Conservation (phyloP, 75 land plant genomes). For the Pinus albicaulis region DNA sequence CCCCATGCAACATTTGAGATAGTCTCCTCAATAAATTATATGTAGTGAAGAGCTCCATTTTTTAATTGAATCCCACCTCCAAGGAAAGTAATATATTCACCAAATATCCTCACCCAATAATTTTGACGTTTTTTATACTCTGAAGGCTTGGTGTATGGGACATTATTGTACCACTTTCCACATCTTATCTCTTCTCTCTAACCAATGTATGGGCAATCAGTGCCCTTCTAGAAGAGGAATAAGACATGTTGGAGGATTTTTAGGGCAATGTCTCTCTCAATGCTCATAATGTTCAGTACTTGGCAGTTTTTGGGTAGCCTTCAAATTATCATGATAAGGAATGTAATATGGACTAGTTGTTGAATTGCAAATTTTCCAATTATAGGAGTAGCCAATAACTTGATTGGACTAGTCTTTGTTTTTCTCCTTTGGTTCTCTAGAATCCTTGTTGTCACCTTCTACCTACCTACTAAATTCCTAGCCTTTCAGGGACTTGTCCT, state of each 20-base stretch:
- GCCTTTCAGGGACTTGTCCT: background rate
- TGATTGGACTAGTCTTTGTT: conserved; percentile 16
- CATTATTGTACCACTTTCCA: conserved; percentile 54
- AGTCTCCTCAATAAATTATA: conserved; percentile 57
- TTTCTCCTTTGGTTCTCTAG: background rate
- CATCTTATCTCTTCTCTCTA: conserved; percentile 64
- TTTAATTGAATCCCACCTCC: conserved; percentile 87
- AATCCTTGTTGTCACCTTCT: background rate
- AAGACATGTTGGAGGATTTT: conserved; percentile 46
- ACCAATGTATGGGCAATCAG: conserved; percentile 44
- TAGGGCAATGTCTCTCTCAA: conserved; percentile 69
- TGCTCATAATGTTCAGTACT: conserved; percentile 64
- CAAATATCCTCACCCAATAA: conserved; percentile 70
- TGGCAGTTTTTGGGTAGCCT: conserved; percentile 33
- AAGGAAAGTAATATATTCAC: conserved; percentile 64
- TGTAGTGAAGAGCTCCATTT: conserved; percentile 75
- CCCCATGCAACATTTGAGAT: conserved; percentile 63
- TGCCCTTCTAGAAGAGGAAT: conserved; percentile 68
- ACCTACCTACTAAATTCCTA: too few relatives aligned
- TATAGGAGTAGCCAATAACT: conserved; percentile 13
- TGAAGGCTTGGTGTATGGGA: conserved; percentile 66
- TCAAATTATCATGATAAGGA: conserved; percentile 63
- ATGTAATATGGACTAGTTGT: conserved; percentile 52
- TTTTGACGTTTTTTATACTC: conserved; percentile 64
- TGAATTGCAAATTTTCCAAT: conserved; percentile 50